Percentiles rank a stretch among this genome's conserved stretches.
Evolutionary conservation across 768 basidiomycete species (phyloP).

Genomic region (Zangia roseola): DNA sequence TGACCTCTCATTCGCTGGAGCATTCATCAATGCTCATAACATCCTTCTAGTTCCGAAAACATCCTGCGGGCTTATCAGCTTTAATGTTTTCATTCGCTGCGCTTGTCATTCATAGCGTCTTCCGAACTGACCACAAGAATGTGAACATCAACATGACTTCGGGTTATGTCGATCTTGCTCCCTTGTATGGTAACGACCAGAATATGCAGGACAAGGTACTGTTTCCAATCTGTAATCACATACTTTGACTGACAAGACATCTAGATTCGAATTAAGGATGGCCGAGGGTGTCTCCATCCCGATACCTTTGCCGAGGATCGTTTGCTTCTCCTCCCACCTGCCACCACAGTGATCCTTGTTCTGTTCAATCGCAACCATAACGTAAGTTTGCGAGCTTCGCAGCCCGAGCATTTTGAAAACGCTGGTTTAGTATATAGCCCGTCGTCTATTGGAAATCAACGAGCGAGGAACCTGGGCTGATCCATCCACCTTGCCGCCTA

Average conservation of each 20-base stretch:
- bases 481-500: conserved; percentile 43
- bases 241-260: neutral
- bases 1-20: conserved; percentile 24
- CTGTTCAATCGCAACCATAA: conserved; percentile 91
- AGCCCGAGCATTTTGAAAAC: neutral
- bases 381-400: conserved; percentile 39
- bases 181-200: conserved; percentile 77
- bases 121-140: conserved; percentile 73
- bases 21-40: neutral
- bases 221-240: conserved; percentile 14
- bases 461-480: conserved; percentile 65
- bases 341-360: conserved; percentile 70
- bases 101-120: conserved; percentile 83
- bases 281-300: conserved; percentile 63
- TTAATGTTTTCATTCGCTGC: conserved; percentile 83
- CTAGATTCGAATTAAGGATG: conserved; percentile 45
- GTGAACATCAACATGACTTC: conserved; percentile 79
- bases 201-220: conserved; percentile 54
- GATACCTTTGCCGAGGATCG: conserved; percentile 81
- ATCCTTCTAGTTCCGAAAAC: conserved; percentile 59
- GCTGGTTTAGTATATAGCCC: conserved; percentile 65
- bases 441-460: conserved; percentile 76
- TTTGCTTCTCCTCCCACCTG: conserved; percentile 76
- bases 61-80: conserved; percentile 77
- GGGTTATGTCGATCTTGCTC: conserved; percentile 82